Evolutionary conservation across 164 flowering plant genomes (phyloP), one percentile per base, ranked within the genome.

Genomic region (Umbilicus rupestris): DNA sequence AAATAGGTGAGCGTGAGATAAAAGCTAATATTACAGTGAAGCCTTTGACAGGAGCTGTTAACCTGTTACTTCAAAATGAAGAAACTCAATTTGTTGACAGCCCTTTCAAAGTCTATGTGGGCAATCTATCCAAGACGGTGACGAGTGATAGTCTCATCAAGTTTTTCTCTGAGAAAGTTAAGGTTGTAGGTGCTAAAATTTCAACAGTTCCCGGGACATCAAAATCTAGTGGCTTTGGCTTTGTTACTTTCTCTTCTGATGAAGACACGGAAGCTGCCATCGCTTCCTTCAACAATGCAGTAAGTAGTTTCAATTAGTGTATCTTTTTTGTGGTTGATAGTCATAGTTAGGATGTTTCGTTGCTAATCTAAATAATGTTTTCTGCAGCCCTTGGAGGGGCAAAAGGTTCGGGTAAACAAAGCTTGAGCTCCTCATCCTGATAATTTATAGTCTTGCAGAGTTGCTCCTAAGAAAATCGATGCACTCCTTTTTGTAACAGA

Each of bases 41-140:
- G 44, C 98, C 98, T 39, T 65, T 90, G 71, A 24, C 63, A 3
- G 7, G 73, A 30, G 35, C 67, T 7, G 91, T 82, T 52, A 15
- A 74, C 24, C 75, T 91, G 22, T 47, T 74, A 44, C 77, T 80
- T 63, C 90, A 86, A 74, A 79, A 82, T 3, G 97, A 89, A 76
- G 98, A 94, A 42, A 80, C 90, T 26, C 80, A 79, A 49, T 89
- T 87, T 63, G 39, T 91, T 39, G 97, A 89, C 78, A 91, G 97
- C 68, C 96, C 92, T 7, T 45, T 85, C 82, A 94, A 94, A 66
- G 96, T 94, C 41, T 94, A 94, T 74, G 93, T 86, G n/a, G 98
- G 97, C n/a, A 94, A 94, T 75, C 87, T 94, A 69, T 87, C 93
- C 55, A 90, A 80, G 78, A 84, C 91, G 20, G 97, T 94, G 28